Percentiles rank a stretch among this genome's conserved stretches.
These are phyloP conservation scores for Paratinospora sagittata DNA, from an alignment of 164 flowering plant species.

Conservation along the genomic window DNA sequence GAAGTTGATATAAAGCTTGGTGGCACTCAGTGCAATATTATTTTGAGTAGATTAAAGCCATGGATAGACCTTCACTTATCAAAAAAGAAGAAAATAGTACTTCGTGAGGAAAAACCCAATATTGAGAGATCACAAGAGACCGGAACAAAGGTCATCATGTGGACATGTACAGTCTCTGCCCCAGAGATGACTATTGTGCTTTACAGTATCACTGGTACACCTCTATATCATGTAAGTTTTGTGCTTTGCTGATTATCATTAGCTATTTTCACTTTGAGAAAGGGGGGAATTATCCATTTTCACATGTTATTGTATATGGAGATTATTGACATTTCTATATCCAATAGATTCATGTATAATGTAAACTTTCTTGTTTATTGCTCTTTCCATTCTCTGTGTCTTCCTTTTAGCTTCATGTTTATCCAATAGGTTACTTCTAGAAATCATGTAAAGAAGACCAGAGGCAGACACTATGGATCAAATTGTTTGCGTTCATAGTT, in stretches of 20 bases:
- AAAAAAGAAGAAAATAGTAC: conserved; percentile 63
- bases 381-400: too few relatives aligned
- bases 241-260: background rate
- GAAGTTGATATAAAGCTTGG: conserved; percentile 93
- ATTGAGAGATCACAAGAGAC: conserved; percentile 34
- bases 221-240: conserved; percentile 72
- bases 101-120: conserved; percentile 39
- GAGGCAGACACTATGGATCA: too few relatives aligned
- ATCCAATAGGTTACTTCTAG: too few relatives aligned
- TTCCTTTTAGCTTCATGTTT: too few relatives aligned
- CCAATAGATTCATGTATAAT: too few relatives aligned
- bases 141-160: conserved; percentile 55
- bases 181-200: conserved; percentile 93
- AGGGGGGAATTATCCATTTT: too few relatives aligned
- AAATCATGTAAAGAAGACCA: too few relatives aligned
- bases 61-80: conserved; percentile 55
- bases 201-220: conserved; percentile 48
- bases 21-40: conserved; percentile 77
- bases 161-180: conserved; percentile 92
- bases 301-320: too few relatives aligned
- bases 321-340: too few relatives aligned
- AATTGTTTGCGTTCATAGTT: too few relatives aligned
- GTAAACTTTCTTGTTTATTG: too few relatives aligned
- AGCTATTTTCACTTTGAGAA: background rate
- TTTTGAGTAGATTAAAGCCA: conserved; percentile 70